phyloP scores from a whole-genome alignment of 352 stramenopile genomes.

The Pythium coloratum region DNA sequence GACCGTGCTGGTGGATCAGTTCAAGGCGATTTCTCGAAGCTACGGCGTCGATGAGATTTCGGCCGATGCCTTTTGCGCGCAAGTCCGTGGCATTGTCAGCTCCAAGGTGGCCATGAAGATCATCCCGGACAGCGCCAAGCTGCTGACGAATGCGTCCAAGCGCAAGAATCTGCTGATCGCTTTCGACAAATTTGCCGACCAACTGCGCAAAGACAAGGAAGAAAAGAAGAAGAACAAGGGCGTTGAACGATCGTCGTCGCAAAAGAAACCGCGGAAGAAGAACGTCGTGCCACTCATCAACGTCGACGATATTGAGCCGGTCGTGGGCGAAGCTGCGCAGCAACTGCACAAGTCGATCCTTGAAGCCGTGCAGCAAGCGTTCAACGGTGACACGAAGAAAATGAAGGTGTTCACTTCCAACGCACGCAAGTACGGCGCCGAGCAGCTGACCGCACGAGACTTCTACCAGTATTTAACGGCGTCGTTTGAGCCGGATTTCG shows the following conservation, averaged over 20 bases:
- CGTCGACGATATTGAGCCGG: constrained; percentile 80
- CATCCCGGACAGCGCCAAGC: constrained; percentile 69
- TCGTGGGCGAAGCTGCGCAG: constrained; percentile 79
- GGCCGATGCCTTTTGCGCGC: constrained; percentile 69
- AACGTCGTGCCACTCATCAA: constrained; percentile 44
- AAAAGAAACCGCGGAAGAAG: constrained; percentile 41
- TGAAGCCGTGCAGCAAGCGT: constrained; percentile 70
- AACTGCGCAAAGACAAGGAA: constrained; percentile 77
- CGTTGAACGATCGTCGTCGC: constrained; percentile 29
- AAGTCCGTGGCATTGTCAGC: constrained; percentile 65
- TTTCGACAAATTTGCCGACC: constrained; percentile 62
- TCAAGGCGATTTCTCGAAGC: constrained; percentile 54
- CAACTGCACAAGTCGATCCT: constrained; percentile 85
- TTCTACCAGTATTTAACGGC: constrained; percentile 90
- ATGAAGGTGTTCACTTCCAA: constrained; percentile 88
- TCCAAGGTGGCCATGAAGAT: constrained; percentile 75
- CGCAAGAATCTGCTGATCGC: constrained; percentile 49
- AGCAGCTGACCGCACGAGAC: constrained; percentile 84
- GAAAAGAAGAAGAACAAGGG: constrained; percentile 60
- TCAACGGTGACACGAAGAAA: constrained; percentile 74
- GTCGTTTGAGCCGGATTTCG: constrained; percentile 87
- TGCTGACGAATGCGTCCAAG: constrained; percentile 62
- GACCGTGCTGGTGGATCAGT: constrained; percentile 50
- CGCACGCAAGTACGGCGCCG: constrained; percentile 81
- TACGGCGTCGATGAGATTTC: constrained; percentile 70